phyloP scores from a whole-genome alignment of 257 asterid species.

The Solanum piurae region DNA sequence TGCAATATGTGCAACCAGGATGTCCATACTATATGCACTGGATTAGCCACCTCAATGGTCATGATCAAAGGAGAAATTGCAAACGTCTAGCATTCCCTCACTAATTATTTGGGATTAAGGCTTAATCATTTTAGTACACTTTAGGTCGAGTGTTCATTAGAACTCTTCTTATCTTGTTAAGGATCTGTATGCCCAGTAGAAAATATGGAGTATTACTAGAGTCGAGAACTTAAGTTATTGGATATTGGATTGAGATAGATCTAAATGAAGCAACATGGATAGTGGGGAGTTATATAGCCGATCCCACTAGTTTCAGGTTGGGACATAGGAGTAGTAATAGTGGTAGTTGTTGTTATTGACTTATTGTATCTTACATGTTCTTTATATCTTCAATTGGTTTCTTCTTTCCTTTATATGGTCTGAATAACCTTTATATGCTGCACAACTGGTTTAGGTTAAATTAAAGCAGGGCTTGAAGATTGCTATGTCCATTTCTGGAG shows the following conservation, averaged over 20 bases:
- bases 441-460: constrained; percentile 46
- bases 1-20: background rate
- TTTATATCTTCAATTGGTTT: background rate
- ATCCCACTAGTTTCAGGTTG: background rate
- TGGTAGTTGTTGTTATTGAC: background rate
- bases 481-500: constrained; percentile 87
- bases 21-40: background rate
- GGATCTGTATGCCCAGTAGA: background rate
- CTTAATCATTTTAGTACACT: background rate
- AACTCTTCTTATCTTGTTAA: background rate
- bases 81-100: background rate
- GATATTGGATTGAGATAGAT: background rate
- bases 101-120: background rate
- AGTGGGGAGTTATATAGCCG: background rate
- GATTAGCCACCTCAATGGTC: background rate
- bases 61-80: background rate
- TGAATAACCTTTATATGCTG: background rate
- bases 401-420: background rate
- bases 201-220: background rate
- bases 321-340: background rate
- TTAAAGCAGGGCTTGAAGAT: constrained; percentile 87
- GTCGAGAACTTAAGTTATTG: background rate
- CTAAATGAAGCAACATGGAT: background rate
- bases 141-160: background rate
- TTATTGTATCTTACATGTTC: background rate